A percentile compares a stretch with the other conserved stretches of the same genome.
These are phyloP conservation scores for Dactylonectria macrodidyma DNA, from an alignment of 2,329 filamentous ascomycete species.

Conservation along the genomic window DNA sequence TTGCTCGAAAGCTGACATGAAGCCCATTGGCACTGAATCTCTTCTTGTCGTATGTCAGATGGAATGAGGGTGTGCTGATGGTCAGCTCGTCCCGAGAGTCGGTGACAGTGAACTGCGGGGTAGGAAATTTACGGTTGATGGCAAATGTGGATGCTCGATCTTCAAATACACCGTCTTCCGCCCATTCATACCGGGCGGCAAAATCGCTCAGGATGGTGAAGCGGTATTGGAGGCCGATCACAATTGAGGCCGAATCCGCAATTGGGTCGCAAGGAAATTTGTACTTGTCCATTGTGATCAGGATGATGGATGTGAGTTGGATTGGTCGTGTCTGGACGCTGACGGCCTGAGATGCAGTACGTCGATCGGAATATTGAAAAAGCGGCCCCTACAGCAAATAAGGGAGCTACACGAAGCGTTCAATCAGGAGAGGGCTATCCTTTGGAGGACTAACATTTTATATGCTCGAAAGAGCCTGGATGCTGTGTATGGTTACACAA, in stretches of 20 bases:
- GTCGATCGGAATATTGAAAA: no score
- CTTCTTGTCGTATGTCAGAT: constrained; percentile 71
- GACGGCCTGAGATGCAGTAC: no score
- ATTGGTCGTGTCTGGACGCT: not conserved
- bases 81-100: constrained; percentile 64
- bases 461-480: no score
- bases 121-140: constrained; percentile 63
- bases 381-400: no score
- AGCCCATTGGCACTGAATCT: constrained; percentile 67
- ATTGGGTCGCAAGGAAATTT: constrained; percentile 37
- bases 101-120: constrained; percentile 62
- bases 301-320: not conserved
- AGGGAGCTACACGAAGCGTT: no score
- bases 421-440: no score
- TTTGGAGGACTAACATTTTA: no score
- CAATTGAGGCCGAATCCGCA: constrained; percentile 35
- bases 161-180: constrained; percentile 71
- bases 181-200: constrained; percentile 74
- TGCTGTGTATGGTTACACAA: no score
- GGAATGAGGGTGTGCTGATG: constrained; percentile 69
- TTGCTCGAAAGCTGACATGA: constrained; percentile 58
- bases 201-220: constrained; percentile 72
- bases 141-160: constrained; percentile 75
- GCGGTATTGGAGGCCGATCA: constrained; percentile 61
- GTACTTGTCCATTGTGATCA: constrained; percentile 39